Evolutionary conservation across 352 stramenopile species (phyloP), one percentile per base, ranked within the genome.

Genomic region (Phytopythium mirpurense): DNA sequence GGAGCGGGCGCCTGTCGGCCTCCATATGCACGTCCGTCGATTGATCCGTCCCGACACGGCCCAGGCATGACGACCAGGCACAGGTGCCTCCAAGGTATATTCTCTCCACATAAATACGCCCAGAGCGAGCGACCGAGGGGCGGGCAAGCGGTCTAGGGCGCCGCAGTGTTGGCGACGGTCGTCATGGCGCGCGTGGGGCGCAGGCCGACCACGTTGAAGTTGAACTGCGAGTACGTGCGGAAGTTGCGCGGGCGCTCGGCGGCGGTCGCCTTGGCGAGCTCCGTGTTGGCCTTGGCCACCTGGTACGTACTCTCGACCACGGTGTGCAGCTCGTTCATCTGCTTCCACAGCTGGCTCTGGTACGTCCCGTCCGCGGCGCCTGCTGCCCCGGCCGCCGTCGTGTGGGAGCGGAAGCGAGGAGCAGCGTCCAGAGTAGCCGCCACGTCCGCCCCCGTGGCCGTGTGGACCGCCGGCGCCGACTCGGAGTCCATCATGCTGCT

Each of bases 321-420:
- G 56, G 68, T 68, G 46, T 73, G 79, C 46, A 90, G 59, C 58
- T 86, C 73, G 54, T 85, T 76, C 79, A 90, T 88, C 57, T 86
- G 79, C 60, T 78, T 67, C 65, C 74, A 79, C 40, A 90, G 68
- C 62, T 88, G 70, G 60, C 77, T 72, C 63, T 90, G 74, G 49
- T 86, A 83, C 50, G 58, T 67, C 27, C 45, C 24, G 16, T 24
- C 50, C 29, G 29, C 29, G 14, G 38, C 24, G 11, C 34, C 56
- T 7, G 56, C 56, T 5, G 36, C 23, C 12, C 50, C 48, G n/a
- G 63, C 48, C 18, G 63, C 63, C 19, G 54, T 65, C 18, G 56
- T 72, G 47, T 65, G 68, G 26, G 65, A 68, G 34, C 70, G 67
- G 10, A 65, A 45, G 24, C 55, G 24, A 12, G 50, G 62, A 29